A percentile compares a stretch with the other conserved stretches of the same genome.
Evolutionary conservation across 2,329 filamentous ascomycete genomes (phyloP).

Genomic region (Paramyrothecium roridum): DNA sequence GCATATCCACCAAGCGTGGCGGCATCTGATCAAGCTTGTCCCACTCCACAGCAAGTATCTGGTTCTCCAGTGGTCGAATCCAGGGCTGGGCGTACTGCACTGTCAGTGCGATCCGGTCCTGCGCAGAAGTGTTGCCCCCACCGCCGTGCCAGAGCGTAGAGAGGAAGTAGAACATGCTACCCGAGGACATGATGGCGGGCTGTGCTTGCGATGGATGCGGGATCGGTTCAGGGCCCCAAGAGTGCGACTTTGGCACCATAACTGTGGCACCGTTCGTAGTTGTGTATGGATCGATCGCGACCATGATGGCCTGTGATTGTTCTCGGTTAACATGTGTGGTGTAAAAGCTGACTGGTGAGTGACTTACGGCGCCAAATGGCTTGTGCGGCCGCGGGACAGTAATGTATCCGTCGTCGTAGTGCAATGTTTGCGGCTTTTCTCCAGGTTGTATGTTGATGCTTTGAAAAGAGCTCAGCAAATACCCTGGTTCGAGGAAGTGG

Average conservation of each 20-base stretch:
- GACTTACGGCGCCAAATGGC: slow-evolving; percentile 25
- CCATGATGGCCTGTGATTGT: slow-evolving; percentile 18
- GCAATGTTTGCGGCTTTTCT: slow-evolving; percentile 31
- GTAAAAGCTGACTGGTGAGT: not conserved
- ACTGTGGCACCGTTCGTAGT: slow-evolving; percentile 29
- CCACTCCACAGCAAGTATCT: slow-evolving; percentile 28
- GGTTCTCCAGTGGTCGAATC: slow-evolving; percentile 33
- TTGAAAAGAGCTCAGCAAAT: slow-evolving; percentile 29
- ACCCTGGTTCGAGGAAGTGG: slow-evolving; percentile 34
- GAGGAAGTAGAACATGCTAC: slow-evolving; percentile 31
- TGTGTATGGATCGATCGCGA: slow-evolving; percentile 27
- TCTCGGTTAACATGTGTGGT: not conserved
- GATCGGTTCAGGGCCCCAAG: slow-evolving; percentile 22
- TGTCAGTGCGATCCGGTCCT: slow-evolving; percentile 28
- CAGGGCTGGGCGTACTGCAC: slow-evolving; percentile 39
- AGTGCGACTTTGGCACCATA: slow-evolving; percentile 30
- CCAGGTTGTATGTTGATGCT: slow-evolving; percentile 35
- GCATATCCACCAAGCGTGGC: slow-evolving; percentile 16
- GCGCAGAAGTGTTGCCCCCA: slow-evolving; percentile 25
- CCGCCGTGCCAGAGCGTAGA: slow-evolving; percentile 34
- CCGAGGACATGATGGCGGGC: slow-evolving; percentile 29
- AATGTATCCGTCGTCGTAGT: slow-evolving; percentile 27
- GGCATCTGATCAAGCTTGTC: slow-evolving; percentile 16
- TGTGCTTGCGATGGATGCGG: slow-evolving; percentile 21
- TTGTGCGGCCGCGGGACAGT: slow-evolving; percentile 28